phyloP scores from a whole-genome alignment of 345 rosid species.

The Lepidium sativum region DNA sequence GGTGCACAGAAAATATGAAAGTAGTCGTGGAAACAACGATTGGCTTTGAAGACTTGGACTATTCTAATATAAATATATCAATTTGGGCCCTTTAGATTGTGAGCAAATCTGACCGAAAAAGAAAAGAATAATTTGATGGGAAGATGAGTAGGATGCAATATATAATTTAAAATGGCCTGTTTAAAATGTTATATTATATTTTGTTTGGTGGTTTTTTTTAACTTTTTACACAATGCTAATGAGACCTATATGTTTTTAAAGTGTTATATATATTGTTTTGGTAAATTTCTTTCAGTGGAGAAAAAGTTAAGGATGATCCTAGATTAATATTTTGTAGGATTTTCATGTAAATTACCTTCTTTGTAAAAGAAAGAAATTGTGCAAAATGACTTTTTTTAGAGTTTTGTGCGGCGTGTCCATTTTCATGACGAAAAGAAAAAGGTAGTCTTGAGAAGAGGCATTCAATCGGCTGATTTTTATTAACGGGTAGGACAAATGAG shows the following conservation, averaged over 20 bases:
- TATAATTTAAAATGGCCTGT: neutral
- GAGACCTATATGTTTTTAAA: neutral
- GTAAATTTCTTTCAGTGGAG: slow-evolving; percentile 20
- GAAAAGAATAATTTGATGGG: slow-evolving; percentile 19
- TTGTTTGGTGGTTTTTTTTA: slow-evolving; percentile 12
- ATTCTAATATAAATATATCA: slow-evolving; percentile 5
- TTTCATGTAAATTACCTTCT: too few species aligned
- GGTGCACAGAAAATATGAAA: slow-evolving; percentile 4
- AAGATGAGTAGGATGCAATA: slow-evolving; percentile 23
- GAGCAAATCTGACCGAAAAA: slow-evolving; percentile 11
- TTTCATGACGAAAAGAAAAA: too few species aligned
- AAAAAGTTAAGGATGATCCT: slow-evolving; percentile 8
- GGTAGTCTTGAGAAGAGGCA: too few species aligned
- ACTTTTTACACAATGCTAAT: too few species aligned
- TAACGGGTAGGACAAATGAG: too few species aligned
- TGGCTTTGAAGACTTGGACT: slow-evolving; percentile 20
- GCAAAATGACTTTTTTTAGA: too few species aligned
- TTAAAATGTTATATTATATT: neutral
- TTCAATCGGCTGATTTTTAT: too few species aligned
- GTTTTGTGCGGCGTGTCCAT: too few species aligned
- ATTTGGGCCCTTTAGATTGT: slow-evolving; percentile 5
- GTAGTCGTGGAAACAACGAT: slow-evolving; percentile 27
- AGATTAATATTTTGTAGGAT: slow-evolving; percentile 2
- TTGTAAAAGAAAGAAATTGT: too few species aligned
- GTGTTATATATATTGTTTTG: neutral